Percentiles rank a stretch among this genome's conserved stretches.
Conservation (phyloP, 2,329 filamentous ascomycete species). For the Fusarium sp. region DNA sequence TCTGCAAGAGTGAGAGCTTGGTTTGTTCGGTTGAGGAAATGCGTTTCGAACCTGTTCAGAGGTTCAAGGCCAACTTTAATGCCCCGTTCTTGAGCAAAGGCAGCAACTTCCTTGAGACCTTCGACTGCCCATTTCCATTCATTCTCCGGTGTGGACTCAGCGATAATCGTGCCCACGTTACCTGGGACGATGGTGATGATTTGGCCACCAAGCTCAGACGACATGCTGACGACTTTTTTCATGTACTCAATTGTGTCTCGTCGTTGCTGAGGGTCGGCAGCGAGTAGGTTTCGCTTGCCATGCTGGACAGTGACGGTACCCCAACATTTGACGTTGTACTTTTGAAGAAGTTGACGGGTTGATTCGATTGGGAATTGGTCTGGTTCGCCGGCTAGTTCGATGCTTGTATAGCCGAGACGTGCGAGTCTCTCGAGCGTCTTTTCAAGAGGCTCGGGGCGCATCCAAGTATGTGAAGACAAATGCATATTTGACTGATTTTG, state of each 20-base stretch:
- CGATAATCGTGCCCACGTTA: slow-evolving; percentile 24
- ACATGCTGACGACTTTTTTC: slow-evolving; percentile 33
- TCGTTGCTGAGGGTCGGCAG: slow-evolving; percentile 27
- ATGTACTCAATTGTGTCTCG: slow-evolving; percentile 31
- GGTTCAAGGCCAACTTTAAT: slow-evolving; percentile 39
- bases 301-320: slow-evolving; percentile 39
- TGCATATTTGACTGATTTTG: slow-evolving; percentile 24
- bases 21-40: slow-evolving; percentile 38
- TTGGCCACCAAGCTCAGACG: slow-evolving; percentile 29
- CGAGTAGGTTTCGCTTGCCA: slow-evolving; percentile 34
- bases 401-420: slow-evolving; percentile 29
- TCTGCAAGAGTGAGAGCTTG: slow-evolving; percentile 39
- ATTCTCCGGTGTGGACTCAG: slow-evolving; percentile 31
- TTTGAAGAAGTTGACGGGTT: slow-evolving; percentile 26
- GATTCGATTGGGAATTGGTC: neutral
- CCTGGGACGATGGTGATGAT: slow-evolving; percentile 29
- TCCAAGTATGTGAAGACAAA: slow-evolving; percentile 40
- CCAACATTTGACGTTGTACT: slow-evolving; percentile 35
- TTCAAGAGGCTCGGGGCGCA: slow-evolving; percentile 37
- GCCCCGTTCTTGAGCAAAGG: slow-evolving; percentile 19
- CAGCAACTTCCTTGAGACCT: slow-evolving; percentile 24
- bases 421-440: slow-evolving; percentile 29
- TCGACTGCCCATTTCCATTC: slow-evolving; percentile 41
- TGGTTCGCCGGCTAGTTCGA: slow-evolving; percentile 37
- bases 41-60: slow-evolving; percentile 41